These are phyloP conservation scores for Calonectria leucothoes DNA, from an alignment of 2,329 filamentous ascomycete genomes.

Conservation along the genomic window DNA sequence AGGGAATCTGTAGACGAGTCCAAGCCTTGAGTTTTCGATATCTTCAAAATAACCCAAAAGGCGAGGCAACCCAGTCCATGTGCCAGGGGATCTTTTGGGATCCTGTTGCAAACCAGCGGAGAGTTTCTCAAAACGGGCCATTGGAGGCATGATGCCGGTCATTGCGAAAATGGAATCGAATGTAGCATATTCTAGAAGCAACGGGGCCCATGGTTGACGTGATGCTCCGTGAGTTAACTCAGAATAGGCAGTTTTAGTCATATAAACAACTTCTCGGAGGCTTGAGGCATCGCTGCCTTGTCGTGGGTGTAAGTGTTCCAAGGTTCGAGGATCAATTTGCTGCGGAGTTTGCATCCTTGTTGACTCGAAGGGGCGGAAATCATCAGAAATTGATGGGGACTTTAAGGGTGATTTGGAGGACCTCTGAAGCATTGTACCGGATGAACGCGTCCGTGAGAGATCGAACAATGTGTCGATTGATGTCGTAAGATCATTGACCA, in stretches of 20 bases:
- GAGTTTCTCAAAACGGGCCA: conserved; percentile 73
- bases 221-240: conserved; percentile 58
- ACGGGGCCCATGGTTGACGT: conserved; percentile 61
- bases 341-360: conserved; percentile 71
- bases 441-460: conserved; percentile 74
- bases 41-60: conserved; percentile 81
- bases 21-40: conserved; percentile 74
- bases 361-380: conserved; percentile 66
- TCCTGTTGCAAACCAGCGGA: conserved; percentile 68
- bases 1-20: conserved; percentile 81
- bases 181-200: conserved; percentile 78
- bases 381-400: conserved; percentile 53
- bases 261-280: conserved; percentile 60
- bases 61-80: conserved; percentile 72
- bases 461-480: conserved; percentile 86
- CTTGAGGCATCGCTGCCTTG: conserved; percentile 48
- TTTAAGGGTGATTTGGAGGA: conserved; percentile 49
- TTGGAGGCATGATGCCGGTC: conserved; percentile 72
- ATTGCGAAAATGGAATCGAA: conserved; percentile 72
- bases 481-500: conserved; percentile 78
- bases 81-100: conserved; percentile 61
- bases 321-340: conserved; percentile 65
- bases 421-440: conserved; percentile 49
- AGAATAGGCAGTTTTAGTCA: conserved; percentile 63
- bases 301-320: conserved; percentile 61